Percentiles rank a stretch among this genome's conserved stretches.
These are phyloP conservation scores for Phytophthora chlamydospora DNA, from an alignment of 352 stramenopile genomes.

Conservation along the genomic window DNA sequence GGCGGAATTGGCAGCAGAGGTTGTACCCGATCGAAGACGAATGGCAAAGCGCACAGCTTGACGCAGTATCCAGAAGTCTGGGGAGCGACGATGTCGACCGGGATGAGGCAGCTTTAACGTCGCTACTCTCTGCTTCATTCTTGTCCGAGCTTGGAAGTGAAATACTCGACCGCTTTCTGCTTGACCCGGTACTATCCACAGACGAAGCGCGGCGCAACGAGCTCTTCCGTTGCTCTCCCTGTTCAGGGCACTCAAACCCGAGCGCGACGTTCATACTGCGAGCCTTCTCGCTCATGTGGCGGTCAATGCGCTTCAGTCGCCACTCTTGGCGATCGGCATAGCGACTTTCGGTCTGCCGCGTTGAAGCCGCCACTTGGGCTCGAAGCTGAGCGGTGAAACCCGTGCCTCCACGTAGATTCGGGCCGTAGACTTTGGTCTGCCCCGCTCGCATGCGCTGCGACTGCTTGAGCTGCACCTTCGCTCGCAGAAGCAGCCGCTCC, in stretches of 20 bases:
- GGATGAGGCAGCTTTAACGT: background rate
- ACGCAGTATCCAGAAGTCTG: background rate
- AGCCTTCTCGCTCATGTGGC: constrained; percentile 52
- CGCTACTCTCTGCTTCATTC: background rate
- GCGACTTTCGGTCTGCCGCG: constrained; percentile 52
- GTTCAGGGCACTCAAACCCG: background rate
- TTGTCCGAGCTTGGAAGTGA: constrained; percentile 1
- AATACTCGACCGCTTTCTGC: background rate
- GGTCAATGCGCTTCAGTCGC: constrained; percentile 45
- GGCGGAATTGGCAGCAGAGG: constrained; percentile 63
- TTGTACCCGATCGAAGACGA: constrained; percentile 70
- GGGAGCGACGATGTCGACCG: background rate
- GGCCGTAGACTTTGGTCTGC: constrained; percentile 51
- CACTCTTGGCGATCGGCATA: constrained; percentile 45
- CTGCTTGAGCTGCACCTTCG: constrained; percentile 79
- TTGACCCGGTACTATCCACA: constrained; percentile 6
- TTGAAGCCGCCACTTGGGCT: constrained; percentile 51
- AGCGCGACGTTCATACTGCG: constrained; percentile 44
- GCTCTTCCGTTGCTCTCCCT: constrained; percentile 1
- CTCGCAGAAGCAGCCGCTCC: constrained; percentile 71
- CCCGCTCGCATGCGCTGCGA: constrained; percentile 75
- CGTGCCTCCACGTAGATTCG: constrained; percentile 50
- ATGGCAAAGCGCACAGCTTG: constrained; percentile 52
- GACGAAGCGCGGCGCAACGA: constrained; percentile 14
- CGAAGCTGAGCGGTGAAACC: constrained; percentile 62